These are phyloP conservation scores for Scutellaria minor DNA, from an alignment of 257 asterid species.

Conservation along the genomic window DNA sequence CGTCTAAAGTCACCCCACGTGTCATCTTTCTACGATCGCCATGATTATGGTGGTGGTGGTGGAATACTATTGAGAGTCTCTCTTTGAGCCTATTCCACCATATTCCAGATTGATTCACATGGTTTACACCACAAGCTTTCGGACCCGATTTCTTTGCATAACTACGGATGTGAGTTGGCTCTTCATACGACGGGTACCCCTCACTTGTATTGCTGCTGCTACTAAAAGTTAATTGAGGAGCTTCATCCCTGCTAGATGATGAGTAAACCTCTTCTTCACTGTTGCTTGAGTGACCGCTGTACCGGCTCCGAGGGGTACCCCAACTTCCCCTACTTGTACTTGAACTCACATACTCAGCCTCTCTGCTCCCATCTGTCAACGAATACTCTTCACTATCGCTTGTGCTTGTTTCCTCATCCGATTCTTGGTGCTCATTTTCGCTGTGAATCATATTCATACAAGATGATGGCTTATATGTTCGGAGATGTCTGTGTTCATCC, in stretches of 20 bases:
- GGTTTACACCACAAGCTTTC: slow-evolving; percentile 25
- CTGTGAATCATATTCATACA: too few species aligned
- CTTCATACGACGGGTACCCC: background rate
- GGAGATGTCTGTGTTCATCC: too few species aligned
- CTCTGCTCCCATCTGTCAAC: slow-evolving; percentile 20
- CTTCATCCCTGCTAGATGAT: slow-evolving; percentile 36
- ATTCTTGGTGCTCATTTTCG: background rate
- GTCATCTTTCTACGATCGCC: slow-evolving; percentile 34
- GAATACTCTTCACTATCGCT: slow-evolving; percentile 51
- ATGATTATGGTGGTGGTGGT: slow-evolving; percentile 61
- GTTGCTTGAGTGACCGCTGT: slow-evolving; percentile 40
- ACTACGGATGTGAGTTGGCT: too few species aligned
- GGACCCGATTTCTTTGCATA: slow-evolving; percentile 41
- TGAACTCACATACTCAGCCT: slow-evolving; percentile 21
- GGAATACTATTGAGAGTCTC: slow-evolving; percentile 58
- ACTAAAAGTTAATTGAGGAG: slow-evolving; percentile 34
- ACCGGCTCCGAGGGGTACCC: slow-evolving; percentile 13
- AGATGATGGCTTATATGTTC: too few species aligned
- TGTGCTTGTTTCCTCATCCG: slow-evolving; percentile 26
- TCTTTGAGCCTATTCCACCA: slow-evolving; percentile 71
- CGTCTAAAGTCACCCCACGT: slow-evolving; percentile 28
- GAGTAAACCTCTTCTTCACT: slow-evolving; percentile 44
- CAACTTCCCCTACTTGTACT: slow-evolving; percentile 44
- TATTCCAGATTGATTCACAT: slow-evolving; percentile 43
- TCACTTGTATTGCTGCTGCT: slow-evolving; percentile 39